Conservation (phyloP, 345 rosid species). For the Arabis alpina region DNA sequence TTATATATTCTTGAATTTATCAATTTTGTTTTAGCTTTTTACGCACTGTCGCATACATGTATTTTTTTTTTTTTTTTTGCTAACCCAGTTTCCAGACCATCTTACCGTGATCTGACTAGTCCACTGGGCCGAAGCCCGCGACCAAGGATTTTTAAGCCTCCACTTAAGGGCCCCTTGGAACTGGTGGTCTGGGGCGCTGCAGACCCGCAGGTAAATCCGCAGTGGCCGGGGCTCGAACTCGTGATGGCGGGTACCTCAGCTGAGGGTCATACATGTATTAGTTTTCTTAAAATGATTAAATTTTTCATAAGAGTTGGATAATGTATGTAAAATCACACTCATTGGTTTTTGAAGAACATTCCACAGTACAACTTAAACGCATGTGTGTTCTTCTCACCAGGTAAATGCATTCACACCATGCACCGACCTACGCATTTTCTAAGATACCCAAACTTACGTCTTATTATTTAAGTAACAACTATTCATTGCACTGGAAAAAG, state of each 20-base stretch:
- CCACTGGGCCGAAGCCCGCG: no score
- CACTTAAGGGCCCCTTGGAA: no score
- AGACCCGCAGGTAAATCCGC: no score
- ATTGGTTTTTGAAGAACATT: constrained; percentile 39
- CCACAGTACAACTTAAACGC: constrained; percentile 40
- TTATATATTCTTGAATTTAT: constrained; percentile 1
- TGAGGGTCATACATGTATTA: constrained; percentile 12
- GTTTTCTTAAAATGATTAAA: not conserved
- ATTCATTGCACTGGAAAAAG: not conserved
- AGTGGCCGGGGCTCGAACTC: no score
- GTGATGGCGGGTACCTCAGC: no score
- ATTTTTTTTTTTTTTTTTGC: no score
- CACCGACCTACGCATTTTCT: constrained; percentile 31
- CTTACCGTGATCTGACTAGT: no score
- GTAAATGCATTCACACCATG: constrained; percentile 37
- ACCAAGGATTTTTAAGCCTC: no score
- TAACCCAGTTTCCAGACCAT: no score
- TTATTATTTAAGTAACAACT: not conserved
- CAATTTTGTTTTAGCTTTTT: constrained; percentile 9
- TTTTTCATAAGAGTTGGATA: not conserved
- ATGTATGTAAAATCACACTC: constrained; percentile 25
- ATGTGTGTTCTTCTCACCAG: constrained; percentile 39
- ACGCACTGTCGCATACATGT: constrained; percentile 18
- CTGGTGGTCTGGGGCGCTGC: no score
- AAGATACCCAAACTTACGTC: constrained; percentile 4